A percentile compares a stretch with the other conserved stretches of the same genome.
Conservation (phyloP, 345 rosid species). For the Passiflora organensis region DNA sequence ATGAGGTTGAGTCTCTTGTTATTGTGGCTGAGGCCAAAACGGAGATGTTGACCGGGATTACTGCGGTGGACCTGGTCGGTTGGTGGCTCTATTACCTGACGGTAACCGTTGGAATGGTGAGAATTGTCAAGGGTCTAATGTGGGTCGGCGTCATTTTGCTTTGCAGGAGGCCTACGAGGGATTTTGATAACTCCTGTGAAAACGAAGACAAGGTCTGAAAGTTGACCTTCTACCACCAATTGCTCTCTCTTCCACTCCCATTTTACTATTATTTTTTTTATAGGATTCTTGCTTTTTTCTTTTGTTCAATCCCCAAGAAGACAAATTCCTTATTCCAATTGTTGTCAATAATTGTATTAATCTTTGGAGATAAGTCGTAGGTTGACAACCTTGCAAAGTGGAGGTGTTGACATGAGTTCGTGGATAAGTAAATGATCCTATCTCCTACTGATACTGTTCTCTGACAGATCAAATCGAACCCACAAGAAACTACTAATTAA, state of each 20-base stretch:
- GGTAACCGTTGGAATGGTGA: conserved; percentile 64
- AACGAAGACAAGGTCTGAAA: conserved; percentile 43
- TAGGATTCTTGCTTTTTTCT: background rate
- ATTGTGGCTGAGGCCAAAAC: conserved; percentile 45
- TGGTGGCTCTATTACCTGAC: conserved; percentile 79
- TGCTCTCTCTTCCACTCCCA: conserved; percentile 14
- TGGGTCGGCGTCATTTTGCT: conserved; percentile 44
- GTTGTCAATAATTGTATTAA: too few species aligned
- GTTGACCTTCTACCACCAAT: background rate
- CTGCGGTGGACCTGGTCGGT: conserved; percentile 42
- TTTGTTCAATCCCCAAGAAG: too few species aligned
- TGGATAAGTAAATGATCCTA: too few species aligned
- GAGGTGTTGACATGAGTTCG: too few species aligned
- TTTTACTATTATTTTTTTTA: too few species aligned
- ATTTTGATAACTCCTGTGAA: conserved; percentile 7
- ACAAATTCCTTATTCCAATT: too few species aligned
- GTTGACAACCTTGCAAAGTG: too few species aligned
- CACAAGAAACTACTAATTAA: too few species aligned
- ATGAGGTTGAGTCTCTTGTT: conserved; percentile 64
- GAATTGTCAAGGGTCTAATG: conserved; percentile 43
- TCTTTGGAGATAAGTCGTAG: too few species aligned
- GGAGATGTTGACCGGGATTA: conserved; percentile 29
- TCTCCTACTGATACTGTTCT: too few species aligned
- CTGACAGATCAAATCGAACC: too few species aligned
- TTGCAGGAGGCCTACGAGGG: conserved; percentile 28